Evolutionary conservation across 2,329 filamentous ascomycete species (phyloP).

Genomic region (Diaporthe sp.): DNA sequence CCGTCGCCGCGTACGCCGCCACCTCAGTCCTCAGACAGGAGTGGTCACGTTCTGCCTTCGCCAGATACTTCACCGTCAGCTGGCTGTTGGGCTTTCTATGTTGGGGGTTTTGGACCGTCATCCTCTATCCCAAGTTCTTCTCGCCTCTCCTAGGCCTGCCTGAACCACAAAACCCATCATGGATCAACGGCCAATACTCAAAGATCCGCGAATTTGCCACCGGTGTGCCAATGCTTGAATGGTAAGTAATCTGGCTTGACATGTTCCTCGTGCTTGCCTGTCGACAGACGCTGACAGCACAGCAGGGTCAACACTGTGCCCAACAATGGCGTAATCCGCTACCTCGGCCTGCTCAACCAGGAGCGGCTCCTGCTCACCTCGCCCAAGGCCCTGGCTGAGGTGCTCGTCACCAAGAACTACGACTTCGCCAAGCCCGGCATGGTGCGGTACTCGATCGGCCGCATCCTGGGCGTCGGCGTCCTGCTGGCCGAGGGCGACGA

Average conservation of each 20-base stretch:
- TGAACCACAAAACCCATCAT: constrained; percentile 54
- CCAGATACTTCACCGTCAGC: constrained; percentile 46
- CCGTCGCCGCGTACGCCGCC: constrained; percentile 45
- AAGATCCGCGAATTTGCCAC: constrained; percentile 52
- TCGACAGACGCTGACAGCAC: constrained; percentile 33
- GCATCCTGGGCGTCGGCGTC: constrained; percentile 76
- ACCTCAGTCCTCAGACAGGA: constrained; percentile 40
- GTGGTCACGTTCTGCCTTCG: constrained; percentile 47
- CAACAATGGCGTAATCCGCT: constrained; percentile 77
- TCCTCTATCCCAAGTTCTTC: constrained; percentile 61
- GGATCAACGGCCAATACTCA: constrained; percentile 59
- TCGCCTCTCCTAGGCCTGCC: constrained; percentile 62
- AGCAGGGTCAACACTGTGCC: constrained; percentile 69
- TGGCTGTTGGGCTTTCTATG: constrained; percentile 49
- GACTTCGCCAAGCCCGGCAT: constrained; percentile 73
- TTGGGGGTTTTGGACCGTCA: constrained; percentile 53
- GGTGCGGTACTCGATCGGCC: constrained; percentile 65
- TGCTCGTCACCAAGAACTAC: constrained; percentile 76
- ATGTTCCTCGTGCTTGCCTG: not conserved
- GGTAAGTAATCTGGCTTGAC: constrained; percentile 48
- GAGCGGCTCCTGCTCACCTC: constrained; percentile 72
- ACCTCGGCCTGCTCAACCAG: constrained; percentile 69
- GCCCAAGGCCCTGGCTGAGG: constrained; percentile 75
- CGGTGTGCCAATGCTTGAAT: constrained; percentile 58
- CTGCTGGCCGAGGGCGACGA: constrained; percentile 91